Base-by-base conservation (phyloP, 129 eudicot genomes). In the Centaurea solstitialis region DNA sequence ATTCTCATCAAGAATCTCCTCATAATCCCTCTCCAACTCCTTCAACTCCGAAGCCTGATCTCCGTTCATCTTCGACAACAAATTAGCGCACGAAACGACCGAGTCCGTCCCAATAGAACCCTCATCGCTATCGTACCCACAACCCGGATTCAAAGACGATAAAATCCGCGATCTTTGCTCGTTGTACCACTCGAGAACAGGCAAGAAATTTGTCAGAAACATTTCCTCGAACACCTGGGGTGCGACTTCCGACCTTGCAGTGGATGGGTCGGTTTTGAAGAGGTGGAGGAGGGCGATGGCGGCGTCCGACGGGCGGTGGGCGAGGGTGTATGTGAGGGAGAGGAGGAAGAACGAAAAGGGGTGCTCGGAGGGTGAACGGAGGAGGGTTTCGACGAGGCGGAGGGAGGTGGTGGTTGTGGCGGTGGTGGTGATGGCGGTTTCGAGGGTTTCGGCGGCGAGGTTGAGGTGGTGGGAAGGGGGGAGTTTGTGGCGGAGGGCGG, bases 21-120 rank as follows among this genome's bases (percentile, higher is more conserved):
- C 93, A 72, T 88, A 90, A 30, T 83, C 87, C 73, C 90, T 88
- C 87, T 93, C 97, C 76, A 93, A 87, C 10, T 83, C 87, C 89
- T 93, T 93, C 82, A 93, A 83, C 65, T 82, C 87, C 13, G 74
- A 57, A 35, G 97, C 91, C 57, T 93, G 97, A 68, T 73, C 73
- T 0, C 87, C 93, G n/a, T 87, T 90, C 90, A 87, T 88, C 39
- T 86, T 90, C 70, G 88, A 86, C 81, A 90, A 21, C 53, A 87
- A 73, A 68, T 82, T 81, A 22, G 84, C 76, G 73, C 86, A 82
- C 7, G 94, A 87, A 38, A 89, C 88, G 62, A 88, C 89, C 22
- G 89, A 85, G 28, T 88, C 87, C n/a, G 69, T 79, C 35, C 77
- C 86, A 26, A 88, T 76, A 0, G 92, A 88, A 68, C 77, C 81